Conservation (phyloP, 1,284 basidiomycete genomes). For the Cerrena zonata region DNA sequence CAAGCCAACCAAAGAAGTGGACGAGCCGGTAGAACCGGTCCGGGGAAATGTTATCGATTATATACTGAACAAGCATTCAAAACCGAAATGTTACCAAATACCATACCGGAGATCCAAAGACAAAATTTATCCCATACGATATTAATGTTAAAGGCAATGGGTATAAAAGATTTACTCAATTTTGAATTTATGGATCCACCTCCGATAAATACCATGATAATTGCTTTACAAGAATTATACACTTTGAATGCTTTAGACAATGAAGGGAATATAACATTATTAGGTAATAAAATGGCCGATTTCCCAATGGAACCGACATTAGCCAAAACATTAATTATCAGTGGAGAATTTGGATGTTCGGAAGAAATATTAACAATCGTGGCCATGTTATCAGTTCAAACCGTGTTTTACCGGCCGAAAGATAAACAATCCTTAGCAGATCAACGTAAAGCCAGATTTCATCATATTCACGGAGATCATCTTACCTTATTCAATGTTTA, state of each 20-base stretch:
- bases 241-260: slow-evolving; percentile 94
- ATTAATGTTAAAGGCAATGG: slow-evolving; percentile 97
- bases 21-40: slow-evolving; percentile 94
- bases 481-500: slow-evolving; percentile 93
- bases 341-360: slow-evolving; percentile 91
- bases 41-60: slow-evolving; percentile 95
- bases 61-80: slow-evolving; percentile 97
- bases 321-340: slow-evolving; percentile 98
- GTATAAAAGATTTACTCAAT: slow-evolving; percentile 93
- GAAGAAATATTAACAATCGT: slow-evolving; percentile 96
- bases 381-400: slow-evolving; percentile 95
- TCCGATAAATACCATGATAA: slow-evolving; percentile 90
- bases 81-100: slow-evolving; percentile 96
- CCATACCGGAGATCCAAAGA: slow-evolving; percentile 95
- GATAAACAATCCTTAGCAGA: slow-evolving; percentile 99
- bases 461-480: slow-evolving; percentile 96
- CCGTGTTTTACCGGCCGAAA: slow-evolving; percentile 95
- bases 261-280: slow-evolving; percentile 86
- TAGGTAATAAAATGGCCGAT: slow-evolving; percentile 98
- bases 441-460: slow-evolving; percentile 97
- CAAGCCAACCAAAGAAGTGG: slow-evolving; percentile 93
- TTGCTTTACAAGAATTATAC: slow-evolving; percentile 89
- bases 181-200: slow-evolving; percentile 99
- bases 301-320: slow-evolving; percentile 95
- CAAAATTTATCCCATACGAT: slow-evolving; percentile 93